Conservation (phyloP, 202 grass and related monocot genomes). For the Bolboschoenoplectus hybrid region DNA sequence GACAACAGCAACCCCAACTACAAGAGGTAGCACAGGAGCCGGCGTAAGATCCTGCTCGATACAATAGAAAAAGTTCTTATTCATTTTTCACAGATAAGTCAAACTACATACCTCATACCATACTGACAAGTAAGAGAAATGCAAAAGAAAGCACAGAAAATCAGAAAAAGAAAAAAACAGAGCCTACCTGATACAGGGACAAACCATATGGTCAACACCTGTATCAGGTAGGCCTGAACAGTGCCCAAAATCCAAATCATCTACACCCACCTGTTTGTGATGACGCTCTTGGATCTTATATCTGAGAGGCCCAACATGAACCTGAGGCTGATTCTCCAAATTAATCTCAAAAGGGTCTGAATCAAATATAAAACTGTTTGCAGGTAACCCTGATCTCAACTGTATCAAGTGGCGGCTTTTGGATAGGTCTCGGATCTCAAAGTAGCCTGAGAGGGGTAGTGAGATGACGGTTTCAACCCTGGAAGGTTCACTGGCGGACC, state of each 20-base stretch:
- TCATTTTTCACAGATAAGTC: conserved; percentile 14
- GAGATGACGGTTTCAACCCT: conserved; percentile 73
- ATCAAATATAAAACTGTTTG: conserved; percentile 67
- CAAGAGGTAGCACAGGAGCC: conserved; percentile 75
- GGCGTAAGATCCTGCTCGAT: conserved; percentile 74
- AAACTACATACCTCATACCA: not conserved
- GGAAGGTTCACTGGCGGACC: conserved; percentile 67
- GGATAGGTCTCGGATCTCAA: conserved; percentile 77
- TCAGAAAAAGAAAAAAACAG: not conserved
- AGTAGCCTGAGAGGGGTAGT: conserved; percentile 80
- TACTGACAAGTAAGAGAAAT: not conserved
- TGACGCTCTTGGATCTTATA: conserved; percentile 70
- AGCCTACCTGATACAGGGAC: not conserved
- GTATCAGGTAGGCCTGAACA: not conserved
- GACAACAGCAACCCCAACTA: conserved; percentile 74
- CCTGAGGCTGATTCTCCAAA: conserved; percentile 79
- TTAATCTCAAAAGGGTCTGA: conserved; percentile 85
- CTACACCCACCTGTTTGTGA: conserved; percentile 76
- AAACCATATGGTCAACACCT: not conserved
- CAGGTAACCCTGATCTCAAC: conserved; percentile 71
- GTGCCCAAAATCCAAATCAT: not conserved
- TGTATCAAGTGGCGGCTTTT: conserved; percentile 81
- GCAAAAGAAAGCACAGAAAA: not conserved
- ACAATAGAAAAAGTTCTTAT: conserved; percentile 23
- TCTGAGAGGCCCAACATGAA: conserved; percentile 85